Percentiles rank a stretch among this genome's conserved stretches.
Conservation (phyloP, 306 rosid genomes). For the Ormosia semicastrata region DNA sequence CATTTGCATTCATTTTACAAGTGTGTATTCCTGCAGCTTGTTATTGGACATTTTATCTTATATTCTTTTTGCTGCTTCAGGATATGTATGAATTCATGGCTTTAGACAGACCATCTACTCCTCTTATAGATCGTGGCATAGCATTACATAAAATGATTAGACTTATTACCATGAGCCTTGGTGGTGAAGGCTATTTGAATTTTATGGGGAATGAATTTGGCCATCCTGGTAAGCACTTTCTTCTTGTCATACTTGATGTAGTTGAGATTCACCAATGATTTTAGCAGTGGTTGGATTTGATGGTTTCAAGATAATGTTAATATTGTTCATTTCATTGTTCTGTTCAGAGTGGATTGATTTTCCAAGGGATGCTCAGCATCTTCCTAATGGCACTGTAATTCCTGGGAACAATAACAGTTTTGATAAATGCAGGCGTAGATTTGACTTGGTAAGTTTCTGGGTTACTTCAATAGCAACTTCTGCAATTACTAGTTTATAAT, state of each 20-base stretch:
- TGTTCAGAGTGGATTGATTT: constrained; percentile 96
- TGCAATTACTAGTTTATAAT: constrained; percentile 6
- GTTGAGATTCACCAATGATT: constrained; percentile 17
- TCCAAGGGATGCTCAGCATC: constrained; percentile 82
- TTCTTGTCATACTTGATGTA: background rate
- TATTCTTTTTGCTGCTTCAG: constrained; percentile 44
- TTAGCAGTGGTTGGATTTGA: constrained; percentile 22
- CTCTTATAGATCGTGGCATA: constrained; percentile 85
- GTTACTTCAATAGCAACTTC: background rate
- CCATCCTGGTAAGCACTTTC: constrained; percentile 80
- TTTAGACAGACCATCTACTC: constrained; percentile 83
- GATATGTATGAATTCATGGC: constrained; percentile 99
- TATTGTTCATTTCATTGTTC: constrained; percentile 18
- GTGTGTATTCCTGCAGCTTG: background rate
- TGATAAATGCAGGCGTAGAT: constrained; percentile 97
- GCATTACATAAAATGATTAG: constrained; percentile 98
- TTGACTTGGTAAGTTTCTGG: constrained; percentile 75
- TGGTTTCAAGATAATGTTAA: background rate
- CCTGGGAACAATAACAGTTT: constrained; percentile 73
- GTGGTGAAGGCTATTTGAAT: constrained; percentile 97
- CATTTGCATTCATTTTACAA: background rate
- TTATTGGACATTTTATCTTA: background rate
- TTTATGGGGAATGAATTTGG: constrained; percentile 99
- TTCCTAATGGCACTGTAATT: constrained; percentile 58
- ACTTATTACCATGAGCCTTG: constrained; percentile 93